Evolutionary conservation across 2,329 filamentous ascomycete species (phyloP).

Genomic region (Nothophoma quercina): DNA sequence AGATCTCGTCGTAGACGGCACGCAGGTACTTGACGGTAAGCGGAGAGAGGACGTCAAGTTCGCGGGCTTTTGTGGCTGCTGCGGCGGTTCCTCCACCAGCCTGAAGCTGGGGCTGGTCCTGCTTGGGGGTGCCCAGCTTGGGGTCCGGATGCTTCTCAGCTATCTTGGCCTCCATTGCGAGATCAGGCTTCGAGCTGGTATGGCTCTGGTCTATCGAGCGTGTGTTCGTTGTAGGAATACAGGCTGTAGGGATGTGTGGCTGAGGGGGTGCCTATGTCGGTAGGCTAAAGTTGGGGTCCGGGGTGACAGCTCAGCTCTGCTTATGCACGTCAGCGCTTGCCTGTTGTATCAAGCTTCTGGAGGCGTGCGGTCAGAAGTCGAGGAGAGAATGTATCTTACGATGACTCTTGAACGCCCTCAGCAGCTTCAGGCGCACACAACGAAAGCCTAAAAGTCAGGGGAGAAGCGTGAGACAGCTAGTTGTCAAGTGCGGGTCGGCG

Average conservation of each 20-base stretch:
- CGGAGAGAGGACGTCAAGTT: conserved; percentile 40
- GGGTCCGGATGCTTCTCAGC: conserved; percentile 35
- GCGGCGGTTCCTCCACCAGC: conserved; percentile 48
- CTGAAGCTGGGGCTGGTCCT: conserved; percentile 46
- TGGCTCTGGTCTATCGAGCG: background rate
- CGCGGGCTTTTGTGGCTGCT: conserved; percentile 35
- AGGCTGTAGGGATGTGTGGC: background rate
- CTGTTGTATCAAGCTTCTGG: background rate
- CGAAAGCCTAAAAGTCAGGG: background rate
- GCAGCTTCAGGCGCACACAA: conserved; percentile 1
- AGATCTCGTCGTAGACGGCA: conserved; percentile 37
- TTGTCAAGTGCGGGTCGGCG: conserved; percentile 25
- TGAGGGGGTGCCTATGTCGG: background rate
- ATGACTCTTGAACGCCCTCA: background rate
- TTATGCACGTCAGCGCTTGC: conserved; percentile 19
- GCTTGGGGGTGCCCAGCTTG: conserved; percentile 44
- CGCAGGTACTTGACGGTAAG: conserved; percentile 41
- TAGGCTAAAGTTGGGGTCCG: background rate
- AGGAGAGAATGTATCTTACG: background rate
- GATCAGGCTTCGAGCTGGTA: background rate
- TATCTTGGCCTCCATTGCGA: conserved; percentile 27
- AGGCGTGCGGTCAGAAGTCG: background rate
- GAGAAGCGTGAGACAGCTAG: conserved; percentile 14
- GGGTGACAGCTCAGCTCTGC: conserved; percentile 27
- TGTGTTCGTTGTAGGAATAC: background rate